Conservation (phyloP, 257 asterid species). For the Fraxinus excelsior region DNA sequence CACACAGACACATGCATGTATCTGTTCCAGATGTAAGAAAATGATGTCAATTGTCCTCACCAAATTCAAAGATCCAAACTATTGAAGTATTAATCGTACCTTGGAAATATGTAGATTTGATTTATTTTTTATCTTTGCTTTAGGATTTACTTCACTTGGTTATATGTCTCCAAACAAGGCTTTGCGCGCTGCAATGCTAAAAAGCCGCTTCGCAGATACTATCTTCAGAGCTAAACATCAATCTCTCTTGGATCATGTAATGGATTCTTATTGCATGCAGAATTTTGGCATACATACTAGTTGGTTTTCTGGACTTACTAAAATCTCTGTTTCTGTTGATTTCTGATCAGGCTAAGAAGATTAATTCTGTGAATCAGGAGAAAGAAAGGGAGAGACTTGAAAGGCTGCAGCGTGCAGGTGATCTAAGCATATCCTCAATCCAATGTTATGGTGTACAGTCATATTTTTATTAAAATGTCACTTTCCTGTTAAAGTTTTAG, state of each 20-base stretch:
- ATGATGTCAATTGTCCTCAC: constrained; percentile 7
- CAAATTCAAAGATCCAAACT: background rate
- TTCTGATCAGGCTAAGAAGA: constrained; percentile 44
- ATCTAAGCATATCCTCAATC: background rate
- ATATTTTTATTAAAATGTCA: too few relatives aligned
- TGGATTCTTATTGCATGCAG: background rate
- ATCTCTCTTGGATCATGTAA: constrained; percentile 32
- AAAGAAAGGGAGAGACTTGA: constrained; percentile 60
- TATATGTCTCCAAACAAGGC: constrained; percentile 60
- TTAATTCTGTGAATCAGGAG: constrained; percentile 45
- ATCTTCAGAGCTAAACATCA: constrained; percentile 65
- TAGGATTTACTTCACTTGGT: constrained; percentile 45
- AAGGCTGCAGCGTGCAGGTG: constrained; percentile 63
- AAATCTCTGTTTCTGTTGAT: constrained; percentile 11
- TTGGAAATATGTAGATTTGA: constrained; percentile 21
- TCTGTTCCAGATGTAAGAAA: constrained; percentile 6
- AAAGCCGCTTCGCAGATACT: constrained; percentile 79
- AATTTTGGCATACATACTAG: background rate
- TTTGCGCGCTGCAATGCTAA: constrained; percentile 74
- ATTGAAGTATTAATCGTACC: background rate
- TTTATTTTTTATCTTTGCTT: background rate
- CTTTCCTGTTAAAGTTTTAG: too few relatives aligned
- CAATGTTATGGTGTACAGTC: too few relatives aligned
- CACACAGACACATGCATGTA: background rate
- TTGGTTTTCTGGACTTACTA: background rate